These are phyloP conservation scores for Coniochaeta sp. DNA, from an alignment of 2,329 filamentous ascomycete species.

Conservation along the genomic window DNA sequence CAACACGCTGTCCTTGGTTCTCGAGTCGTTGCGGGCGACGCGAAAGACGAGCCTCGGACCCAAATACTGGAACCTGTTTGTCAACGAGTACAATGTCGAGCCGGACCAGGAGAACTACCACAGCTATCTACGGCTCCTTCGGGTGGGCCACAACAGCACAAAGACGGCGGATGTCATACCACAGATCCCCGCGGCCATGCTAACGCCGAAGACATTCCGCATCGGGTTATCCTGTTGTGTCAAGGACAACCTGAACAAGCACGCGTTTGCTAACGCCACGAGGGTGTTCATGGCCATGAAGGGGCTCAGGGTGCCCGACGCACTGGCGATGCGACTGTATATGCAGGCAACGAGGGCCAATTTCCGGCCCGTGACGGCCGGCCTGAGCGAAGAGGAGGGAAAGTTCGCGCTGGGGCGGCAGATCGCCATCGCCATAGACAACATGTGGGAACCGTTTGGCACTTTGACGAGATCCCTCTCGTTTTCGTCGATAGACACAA, in stretches of 20 bases:
- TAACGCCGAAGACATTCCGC: constrained; percentile 52
- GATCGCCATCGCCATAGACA: constrained; percentile 40
- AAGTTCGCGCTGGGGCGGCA: constrained; percentile 41
- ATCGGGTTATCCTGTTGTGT: constrained; percentile 68
- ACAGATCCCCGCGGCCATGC: constrained; percentile 37
- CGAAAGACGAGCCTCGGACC: constrained; percentile 55
- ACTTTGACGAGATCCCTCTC: constrained; percentile 23
- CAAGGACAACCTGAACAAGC: constrained; percentile 69
- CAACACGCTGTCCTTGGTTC: constrained; percentile 61
- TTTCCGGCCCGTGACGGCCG: constrained; percentile 27
- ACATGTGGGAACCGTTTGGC: constrained; percentile 42
- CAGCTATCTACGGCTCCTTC: constrained; percentile 60
- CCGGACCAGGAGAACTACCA: constrained; percentile 70
- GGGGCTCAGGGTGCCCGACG: constrained; percentile 37
- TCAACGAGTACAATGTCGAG: constrained; percentile 48
- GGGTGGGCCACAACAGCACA: constrained; percentile 56
- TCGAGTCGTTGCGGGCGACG: constrained; percentile 56
- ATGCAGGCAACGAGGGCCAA: constrained; percentile 46
- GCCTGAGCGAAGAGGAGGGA: constrained; percentile 14
- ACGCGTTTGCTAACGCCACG: constrained; percentile 58
- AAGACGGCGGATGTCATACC: constrained; percentile 53
- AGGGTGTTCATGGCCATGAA: constrained; percentile 60
- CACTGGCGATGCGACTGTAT: constrained; percentile 44
- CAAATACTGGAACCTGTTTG: constrained; percentile 73
- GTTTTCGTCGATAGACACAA: constrained; percentile 20